These are phyloP conservation scores for Aquilaria yunnanensis DNA, from an alignment of 345 rosid species.

Conservation along the genomic window DNA sequence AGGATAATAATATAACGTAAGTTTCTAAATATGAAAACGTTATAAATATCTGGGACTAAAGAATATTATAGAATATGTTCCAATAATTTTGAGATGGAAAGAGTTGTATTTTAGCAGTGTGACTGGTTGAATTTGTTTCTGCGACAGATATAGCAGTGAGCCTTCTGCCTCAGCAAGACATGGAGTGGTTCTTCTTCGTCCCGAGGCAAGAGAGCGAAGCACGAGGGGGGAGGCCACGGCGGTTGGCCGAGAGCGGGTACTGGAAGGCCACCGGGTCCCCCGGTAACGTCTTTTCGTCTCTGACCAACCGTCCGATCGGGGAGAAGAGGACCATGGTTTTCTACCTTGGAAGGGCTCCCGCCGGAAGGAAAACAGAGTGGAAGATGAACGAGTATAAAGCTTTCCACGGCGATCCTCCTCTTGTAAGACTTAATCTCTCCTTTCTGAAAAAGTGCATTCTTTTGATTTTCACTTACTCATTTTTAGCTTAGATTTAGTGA, in stretches of 20 bases:
- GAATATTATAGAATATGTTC: neutral
- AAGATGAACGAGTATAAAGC: slow-evolving; percentile 43
- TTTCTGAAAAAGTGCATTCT: too few species aligned
- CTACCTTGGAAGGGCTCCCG: slow-evolving; percentile 43
- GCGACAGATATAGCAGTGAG: too few species aligned
- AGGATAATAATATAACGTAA: too few species aligned
- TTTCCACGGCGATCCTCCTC: neutral
- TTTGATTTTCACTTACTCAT: neutral
- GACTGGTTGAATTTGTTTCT: neutral
- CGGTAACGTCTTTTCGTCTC: slow-evolving; percentile 23
- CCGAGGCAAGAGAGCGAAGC: slow-evolving; percentile 35
- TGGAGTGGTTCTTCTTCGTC: slow-evolving; percentile 46
- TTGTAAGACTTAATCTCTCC: neutral
- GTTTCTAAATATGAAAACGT: too few species aligned
- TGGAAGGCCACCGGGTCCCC: slow-evolving; percentile 50
- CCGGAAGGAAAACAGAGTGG: slow-evolving; percentile 40
- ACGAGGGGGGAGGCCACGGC: slow-evolving; percentile 34
- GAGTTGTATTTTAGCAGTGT: too few species aligned
- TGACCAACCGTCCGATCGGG: slow-evolving; percentile 23
- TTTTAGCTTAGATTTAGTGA: too few species aligned
- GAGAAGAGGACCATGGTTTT: slow-evolving; percentile 42
- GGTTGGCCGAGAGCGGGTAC: slow-evolving; percentile 33
- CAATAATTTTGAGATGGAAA: neutral
- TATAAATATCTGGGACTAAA: neutral
- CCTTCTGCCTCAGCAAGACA: slow-evolving; percentile 10